Base-by-base conservation (phyloP, 1,284 basidiomycete species). In the Golubevia sp. region DNA sequence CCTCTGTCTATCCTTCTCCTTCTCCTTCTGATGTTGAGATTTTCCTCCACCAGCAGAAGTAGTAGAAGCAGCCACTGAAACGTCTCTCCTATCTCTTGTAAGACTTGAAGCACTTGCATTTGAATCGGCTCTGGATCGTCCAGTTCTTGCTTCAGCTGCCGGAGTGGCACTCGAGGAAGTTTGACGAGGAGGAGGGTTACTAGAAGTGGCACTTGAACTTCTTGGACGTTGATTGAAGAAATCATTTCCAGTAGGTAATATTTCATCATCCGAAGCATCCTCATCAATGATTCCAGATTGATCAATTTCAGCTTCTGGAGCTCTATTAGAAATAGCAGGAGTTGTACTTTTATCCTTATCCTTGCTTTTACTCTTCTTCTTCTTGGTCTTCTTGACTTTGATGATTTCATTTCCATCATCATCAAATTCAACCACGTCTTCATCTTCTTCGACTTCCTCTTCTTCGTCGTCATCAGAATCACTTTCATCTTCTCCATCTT, bases 341-440 rank as follows among this genome's bases (percentile, higher is more conserved):
- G 38, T 44, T 13, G 38, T 13, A 18, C 38, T 50, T 63, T 66
- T 68, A 55, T 57, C 67, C 3, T 58, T 59, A 11, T 25, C 56
- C 20, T 20, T 52, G 34, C 64, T 67, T 25, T 56, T 54, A 15
- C 65, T 58, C 23, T 59, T 54, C 15, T 72, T 71, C 61, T 63
- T 68, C 15, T 67, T 63, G 56, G 67, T 21, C 30, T 64, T 56
- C n/a, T 65, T 57, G 5, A 65, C 58, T 11, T 64, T 64, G 21
- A 70, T 62, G 58, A 66, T 65, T 49, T 73, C 71, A 50, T 64
- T 71, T 20, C 68, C 71, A 44, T 66, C 53, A n/a, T 70, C 68
- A 21, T 73, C 71, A 38, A 71, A 63, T 60, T 73, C 72, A 21
- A 76, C 67, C 34, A 67, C 67, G 30, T 74, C 67, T 49, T 72